phyloP scores from a whole-genome alignment of 768 basidiomycete genomes.

The Russula emetica region DNA sequence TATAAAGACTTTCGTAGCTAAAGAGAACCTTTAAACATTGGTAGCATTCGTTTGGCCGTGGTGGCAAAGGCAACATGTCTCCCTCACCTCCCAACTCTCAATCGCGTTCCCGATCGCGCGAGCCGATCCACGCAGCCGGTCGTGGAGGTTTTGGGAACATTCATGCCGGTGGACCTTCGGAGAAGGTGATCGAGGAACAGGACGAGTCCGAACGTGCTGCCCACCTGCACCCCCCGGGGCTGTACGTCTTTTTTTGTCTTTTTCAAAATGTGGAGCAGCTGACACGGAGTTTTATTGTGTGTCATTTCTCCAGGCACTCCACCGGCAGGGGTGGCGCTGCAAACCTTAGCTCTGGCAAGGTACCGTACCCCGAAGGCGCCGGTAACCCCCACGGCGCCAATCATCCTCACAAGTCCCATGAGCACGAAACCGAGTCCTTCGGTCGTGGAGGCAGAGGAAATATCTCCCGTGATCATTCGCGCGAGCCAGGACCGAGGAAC shows the following conservation, averaged over 20 bases:
- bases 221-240: slow-evolving; percentile 31
- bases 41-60: slow-evolving; percentile 54
- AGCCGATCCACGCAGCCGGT: slow-evolving; percentile 48
- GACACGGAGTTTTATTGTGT: slow-evolving; percentile 14
- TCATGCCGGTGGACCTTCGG: slow-evolving; percentile 31
- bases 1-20: not conserved
- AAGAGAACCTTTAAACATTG: not conserved
- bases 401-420: slow-evolving; percentile 13
- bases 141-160: slow-evolving; percentile 66
- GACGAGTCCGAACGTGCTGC: slow-evolving; percentile 39
- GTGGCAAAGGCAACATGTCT: slow-evolving; percentile 59
- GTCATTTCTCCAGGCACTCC: slow-evolving; percentile 43
- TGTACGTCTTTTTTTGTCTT: slow-evolving; percentile 38
- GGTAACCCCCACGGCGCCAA: slow-evolving; percentile 13
- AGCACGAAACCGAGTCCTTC: slow-evolving; percentile 38
- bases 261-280: not conserved
- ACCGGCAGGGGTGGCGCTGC: slow-evolving; percentile 67
- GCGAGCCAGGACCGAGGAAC: slow-evolving; percentile 31
- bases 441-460: slow-evolving; percentile 66
- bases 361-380: slow-evolving; percentile 29
- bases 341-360: slow-evolving; percentile 43
- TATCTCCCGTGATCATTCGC: slow-evolving; percentile 38
- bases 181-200: slow-evolving; percentile 32
- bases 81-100: slow-evolving; percentile 1
- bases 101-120: slow-evolving; percentile 50